Conservation (phyloP, 495 filamentous ascomycete genomes). For the Chaetomidium leptoderma region DNA sequence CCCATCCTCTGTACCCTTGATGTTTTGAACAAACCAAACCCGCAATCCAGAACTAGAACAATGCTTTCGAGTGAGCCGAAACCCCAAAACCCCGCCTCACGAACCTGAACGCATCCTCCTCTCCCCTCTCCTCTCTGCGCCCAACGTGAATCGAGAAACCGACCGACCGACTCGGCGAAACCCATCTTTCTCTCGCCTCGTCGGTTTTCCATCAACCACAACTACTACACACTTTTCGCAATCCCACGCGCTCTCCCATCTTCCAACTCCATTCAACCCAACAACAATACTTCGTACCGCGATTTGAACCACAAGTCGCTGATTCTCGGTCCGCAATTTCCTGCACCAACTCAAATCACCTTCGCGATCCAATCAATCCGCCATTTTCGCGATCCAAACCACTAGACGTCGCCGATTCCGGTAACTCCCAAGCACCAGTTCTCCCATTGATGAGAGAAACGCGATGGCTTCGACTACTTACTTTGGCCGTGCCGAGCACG, state of each 20-base stretch:
- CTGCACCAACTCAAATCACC: not conserved
- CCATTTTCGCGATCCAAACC: not conserved
- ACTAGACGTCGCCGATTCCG: not conserved
- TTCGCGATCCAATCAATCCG: not conserved
- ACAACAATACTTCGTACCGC: not conserved
- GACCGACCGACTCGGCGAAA: conserved; percentile 1
- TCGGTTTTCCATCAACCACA: not conserved
- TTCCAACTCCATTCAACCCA: not conserved
- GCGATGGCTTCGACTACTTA: conserved; percentile 17
- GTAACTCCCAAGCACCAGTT: not conserved
- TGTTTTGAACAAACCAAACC: not conserved
- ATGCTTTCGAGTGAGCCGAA: conserved; percentile 5
- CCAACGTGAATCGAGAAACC: not conserved
- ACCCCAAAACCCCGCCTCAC: not conserved
- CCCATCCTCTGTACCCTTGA: not conserved
- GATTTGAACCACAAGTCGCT: not conserved
- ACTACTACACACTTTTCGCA: conserved; percentile 3
- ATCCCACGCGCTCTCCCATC: not conserved
- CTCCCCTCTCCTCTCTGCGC: not conserved
- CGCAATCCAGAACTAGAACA: not conserved
- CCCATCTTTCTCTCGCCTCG: not conserved
- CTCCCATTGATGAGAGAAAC: conserved; percentile 14
- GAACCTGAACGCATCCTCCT: not conserved
- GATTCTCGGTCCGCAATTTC: not conserved
- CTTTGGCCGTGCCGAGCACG: conserved; percentile 21